A percentile compares a stretch with the other conserved stretches of the same genome.
These are phyloP conservation scores for Acacia concinna DNA, from an alignment of 331 rosid species.

Conservation along the genomic window DNA sequence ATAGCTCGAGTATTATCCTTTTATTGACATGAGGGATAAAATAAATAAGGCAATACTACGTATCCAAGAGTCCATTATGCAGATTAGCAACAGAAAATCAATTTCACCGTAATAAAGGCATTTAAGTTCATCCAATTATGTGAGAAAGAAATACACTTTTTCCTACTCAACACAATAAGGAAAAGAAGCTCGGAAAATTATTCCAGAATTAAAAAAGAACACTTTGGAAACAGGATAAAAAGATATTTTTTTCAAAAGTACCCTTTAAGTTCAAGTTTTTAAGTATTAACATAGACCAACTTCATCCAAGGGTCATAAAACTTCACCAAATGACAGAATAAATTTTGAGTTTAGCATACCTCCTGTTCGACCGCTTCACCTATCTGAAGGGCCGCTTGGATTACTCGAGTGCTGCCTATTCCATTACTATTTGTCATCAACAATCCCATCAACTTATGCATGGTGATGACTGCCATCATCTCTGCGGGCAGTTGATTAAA, in stretches of 20 bases:
- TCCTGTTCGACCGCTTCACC: slow-evolving; percentile 90
- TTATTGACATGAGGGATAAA: neutral
- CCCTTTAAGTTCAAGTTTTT: neutral
- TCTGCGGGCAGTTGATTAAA: slow-evolving; percentile 60
- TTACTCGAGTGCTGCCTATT: slow-evolving; percentile 60
- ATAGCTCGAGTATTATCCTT: slow-evolving; percentile 12
- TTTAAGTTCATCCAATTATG: slow-evolving; percentile 23
- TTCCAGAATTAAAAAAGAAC: neutral
- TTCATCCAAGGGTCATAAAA: neutral
- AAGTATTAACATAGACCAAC: neutral
- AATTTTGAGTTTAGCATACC: slow-evolving; percentile 39
- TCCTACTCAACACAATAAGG: slow-evolving; percentile 5
- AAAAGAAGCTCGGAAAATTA: neutral
- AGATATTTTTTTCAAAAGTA: neutral
- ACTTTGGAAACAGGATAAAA: neutral
- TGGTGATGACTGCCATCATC: slow-evolving; percentile 86
- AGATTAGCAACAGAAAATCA: neutral
- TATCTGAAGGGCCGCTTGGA: slow-evolving; percentile 70
- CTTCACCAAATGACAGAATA: neutral
- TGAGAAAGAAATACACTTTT: neutral
- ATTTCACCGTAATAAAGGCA: slow-evolving; percentile 15
- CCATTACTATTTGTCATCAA: slow-evolving; percentile 74
- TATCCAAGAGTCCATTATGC: neutral
- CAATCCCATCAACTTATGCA: slow-evolving; percentile 91
- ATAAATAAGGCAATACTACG: neutral